These are phyloP conservation scores for Kwoniella mangroviensis DNA, from an alignment of 768 basidiomycete species.

Conservation along the genomic window DNA sequence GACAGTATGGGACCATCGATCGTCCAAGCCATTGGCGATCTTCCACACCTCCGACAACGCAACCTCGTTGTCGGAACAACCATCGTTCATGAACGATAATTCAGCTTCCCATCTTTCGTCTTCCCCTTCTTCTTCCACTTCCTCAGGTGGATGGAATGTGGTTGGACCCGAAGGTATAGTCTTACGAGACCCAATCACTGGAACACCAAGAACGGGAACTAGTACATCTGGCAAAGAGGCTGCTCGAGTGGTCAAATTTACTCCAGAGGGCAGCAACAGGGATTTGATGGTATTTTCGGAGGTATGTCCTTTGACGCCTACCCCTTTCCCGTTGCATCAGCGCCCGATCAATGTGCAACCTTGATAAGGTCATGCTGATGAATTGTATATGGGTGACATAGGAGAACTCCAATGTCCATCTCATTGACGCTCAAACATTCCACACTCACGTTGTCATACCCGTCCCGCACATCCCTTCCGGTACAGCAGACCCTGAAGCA, in stretches of 20 bases:
- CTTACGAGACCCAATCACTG: conserved; percentile 45
- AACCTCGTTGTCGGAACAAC: conserved; percentile 19
- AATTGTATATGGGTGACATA: conserved; percentile 48
- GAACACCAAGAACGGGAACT: conserved; percentile 29
- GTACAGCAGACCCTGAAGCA: conserved; percentile 19
- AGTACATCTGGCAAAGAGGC: conserved; percentile 66
- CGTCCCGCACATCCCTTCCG: conserved; percentile 39
- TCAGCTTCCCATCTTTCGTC: conserved; percentile 10
- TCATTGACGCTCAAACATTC: conserved; percentile 85
- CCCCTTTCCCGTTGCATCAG: no score
- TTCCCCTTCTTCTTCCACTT: conserved; percentile 13
- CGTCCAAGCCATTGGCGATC: conserved; percentile 52
- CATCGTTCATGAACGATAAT: conserved; percentile 36
- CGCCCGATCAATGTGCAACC: background rate
- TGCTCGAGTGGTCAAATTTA: conserved; percentile 83
- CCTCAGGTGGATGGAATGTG: conserved; percentile 10
- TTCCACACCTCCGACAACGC: conserved; percentile 41
- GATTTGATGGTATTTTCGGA: conserved; percentile 90
- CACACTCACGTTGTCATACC: conserved; percentile 60
- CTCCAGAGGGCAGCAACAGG: conserved; percentile 66
- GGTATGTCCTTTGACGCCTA: conserved; percentile 61
- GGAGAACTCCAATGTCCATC: conserved; percentile 81
- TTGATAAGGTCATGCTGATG: background rate
- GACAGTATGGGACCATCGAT: conserved; percentile 57
- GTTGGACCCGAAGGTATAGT: conserved; percentile 22